Base-by-base conservation (phyloP, 768 basidiomycete genomes). In the Lactarius quietus region DNA sequence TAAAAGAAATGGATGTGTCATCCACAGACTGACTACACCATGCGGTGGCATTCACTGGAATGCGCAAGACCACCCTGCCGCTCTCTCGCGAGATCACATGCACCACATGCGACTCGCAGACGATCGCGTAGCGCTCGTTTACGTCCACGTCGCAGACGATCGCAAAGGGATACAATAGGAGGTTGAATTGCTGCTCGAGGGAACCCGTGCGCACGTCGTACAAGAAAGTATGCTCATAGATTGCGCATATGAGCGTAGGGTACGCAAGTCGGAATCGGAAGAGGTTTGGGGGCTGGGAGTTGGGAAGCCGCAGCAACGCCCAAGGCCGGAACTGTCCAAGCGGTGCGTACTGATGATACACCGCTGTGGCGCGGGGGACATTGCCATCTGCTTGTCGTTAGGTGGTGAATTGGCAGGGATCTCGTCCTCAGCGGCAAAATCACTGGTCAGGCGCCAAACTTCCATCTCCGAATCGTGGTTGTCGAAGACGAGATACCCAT, bases 401-500 rank as follows among this genome's bases (percentile, higher is more conserved):
- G 62, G 48, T 1, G 53, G 35, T 3, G 57, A 29, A 56, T 35
- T 29, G 7, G 59, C 3, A 12, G 64, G 41, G 1, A 52, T 45
- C 28, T 69, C 63, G 36, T 26, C 68, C 45, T 52, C 57, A 14
- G 39, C 35, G 10, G 45, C 14, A 59, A 63, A 48, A 39, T 79
- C 76, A 4, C 76, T 69, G 7, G 78, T 70, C 31, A 70, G 80
- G 33, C 87, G 78, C 92, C 91, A 93, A 17, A 92, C 84, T 72
- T 93, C 92, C 68, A 87, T 87, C 67, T 75, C 71, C 10, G 81
- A 79, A 33, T 79, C n/a, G 26, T 73, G 52, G 35, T 87, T 82
- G 70, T 92, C 87, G 72, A 91, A 89, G 55, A 92, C 76, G 55
- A 92, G 76, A 70, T 83, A 91, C 12, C 92, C 91, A 33, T 81